Conservation (phyloP, 108 stramenopile genomes). For the Skeletonema tropicum region DNA sequence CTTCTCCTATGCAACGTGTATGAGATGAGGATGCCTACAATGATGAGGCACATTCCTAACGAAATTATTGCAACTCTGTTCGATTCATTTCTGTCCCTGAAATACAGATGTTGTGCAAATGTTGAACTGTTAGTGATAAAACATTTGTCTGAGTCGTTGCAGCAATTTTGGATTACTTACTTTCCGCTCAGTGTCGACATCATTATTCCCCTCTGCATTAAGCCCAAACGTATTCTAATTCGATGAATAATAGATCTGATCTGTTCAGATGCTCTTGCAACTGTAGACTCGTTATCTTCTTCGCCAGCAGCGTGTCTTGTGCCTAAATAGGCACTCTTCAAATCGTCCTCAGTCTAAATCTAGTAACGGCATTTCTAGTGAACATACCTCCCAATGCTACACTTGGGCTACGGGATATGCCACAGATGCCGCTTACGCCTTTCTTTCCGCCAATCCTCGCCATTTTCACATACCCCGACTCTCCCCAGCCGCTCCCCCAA, state of each 20-base stretch:
- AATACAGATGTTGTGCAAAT: not conserved
- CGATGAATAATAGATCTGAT: slow-evolving; percentile 36
- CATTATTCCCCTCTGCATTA: slow-evolving; percentile 35
- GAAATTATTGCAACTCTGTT: not conserved
- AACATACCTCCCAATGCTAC: slow-evolving; percentile 70
- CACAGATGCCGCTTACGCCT: slow-evolving; percentile 68
- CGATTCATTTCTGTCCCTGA: not conserved
- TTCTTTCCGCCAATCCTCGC: slow-evolving; percentile 58
- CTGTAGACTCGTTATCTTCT: slow-evolving; percentile 8
- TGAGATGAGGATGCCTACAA: not conserved
- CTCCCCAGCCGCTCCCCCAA: slow-evolving; percentile 76
- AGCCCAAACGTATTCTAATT: slow-evolving; percentile 27
- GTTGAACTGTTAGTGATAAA: not conserved
- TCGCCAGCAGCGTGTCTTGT: not conserved
- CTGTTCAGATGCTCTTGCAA: slow-evolving; percentile 19
- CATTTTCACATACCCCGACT: slow-evolving; percentile 71
- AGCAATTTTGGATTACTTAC: not conserved
- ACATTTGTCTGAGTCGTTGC: not conserved
- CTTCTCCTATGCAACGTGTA: not conserved
- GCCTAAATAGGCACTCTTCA: not conserved
- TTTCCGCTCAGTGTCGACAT: slow-evolving; percentile 33
- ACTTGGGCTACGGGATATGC: slow-evolving; percentile 73
- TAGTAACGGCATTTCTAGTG: slow-evolving; percentile 22
- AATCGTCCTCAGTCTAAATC: slow-evolving; percentile 6
- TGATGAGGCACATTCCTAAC: not conserved